Evolutionary conservation across 2,329 filamentous ascomycete genomes (phyloP), one percentile per base, ranked within the genome.

Genomic region (Pseudogymnoascus sp.): DNA sequence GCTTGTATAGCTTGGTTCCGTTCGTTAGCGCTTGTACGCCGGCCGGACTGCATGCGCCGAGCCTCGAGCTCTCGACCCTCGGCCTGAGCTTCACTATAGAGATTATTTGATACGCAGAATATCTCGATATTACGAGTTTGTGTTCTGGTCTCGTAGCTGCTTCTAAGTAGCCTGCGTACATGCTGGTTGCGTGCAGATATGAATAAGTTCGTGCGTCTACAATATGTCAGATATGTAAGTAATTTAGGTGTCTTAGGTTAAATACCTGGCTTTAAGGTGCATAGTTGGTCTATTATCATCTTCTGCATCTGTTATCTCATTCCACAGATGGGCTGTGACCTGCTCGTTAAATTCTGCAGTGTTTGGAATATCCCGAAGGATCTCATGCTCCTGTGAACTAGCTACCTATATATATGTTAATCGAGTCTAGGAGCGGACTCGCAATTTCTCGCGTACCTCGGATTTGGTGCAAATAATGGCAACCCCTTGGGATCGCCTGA

Each of bases 381-480:
- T 65, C 23, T 65, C 60, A 4, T 11, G 7, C 60, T 60, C 62
- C 61, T 63, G 21, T 40, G 40, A 31, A 10, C 23, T 50, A 17
- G 63, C 11, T 17, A 53, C 64, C 62, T 65, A 28, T 5, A 31
- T 15, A 26, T 60, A 57, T 64, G 23, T 61, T 23, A 23, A 38
- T 11, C 28, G 28, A 60, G 47, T 17, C 42, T 15, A 31, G 8
- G 13, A 15, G 19, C 15, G 33, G 19, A 44, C 31, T 28, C 44
- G 15, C 17, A 61, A 23, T 42, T 21, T 28, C 38, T 11, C 3
- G 33, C 57, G 53, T 35, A 66, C 64, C 62, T 66, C 65, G 11
- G 65, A 65, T 60, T 65, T 66, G 4, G 65, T 66, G 38, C 65
- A 66, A 47, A 66, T 61, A 19, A 66, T 65, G 4, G 61, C 35